Evolutionary conservation across 352 stramenopile species (phyloP).

Genomic region (Phytopythium delawarense): DNA sequence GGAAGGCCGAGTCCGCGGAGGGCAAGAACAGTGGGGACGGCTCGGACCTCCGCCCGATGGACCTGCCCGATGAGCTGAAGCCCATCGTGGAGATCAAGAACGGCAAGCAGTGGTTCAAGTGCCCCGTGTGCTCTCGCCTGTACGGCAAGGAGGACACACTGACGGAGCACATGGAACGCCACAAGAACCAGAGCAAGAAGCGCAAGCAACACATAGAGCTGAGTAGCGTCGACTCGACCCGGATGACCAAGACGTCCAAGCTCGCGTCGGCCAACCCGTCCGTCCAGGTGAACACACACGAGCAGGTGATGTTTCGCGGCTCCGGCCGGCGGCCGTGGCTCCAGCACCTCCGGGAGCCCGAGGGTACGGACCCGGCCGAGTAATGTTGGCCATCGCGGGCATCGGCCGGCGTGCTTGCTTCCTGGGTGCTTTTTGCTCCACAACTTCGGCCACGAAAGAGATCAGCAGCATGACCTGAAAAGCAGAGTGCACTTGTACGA

Average conservation of each 20-base stretch:
- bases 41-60: constrained; percentile 54
- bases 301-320: constrained; percentile 81
- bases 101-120: constrained; percentile 86
- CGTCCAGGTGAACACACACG: constrained; percentile 86
- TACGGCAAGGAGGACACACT: constrained; percentile 77
- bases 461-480: neutral
- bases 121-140: constrained; percentile 68
- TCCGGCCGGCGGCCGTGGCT: constrained; percentile 72
- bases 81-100: constrained; percentile 75
- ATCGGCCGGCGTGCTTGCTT: neutral
- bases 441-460: neutral
- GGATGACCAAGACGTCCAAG: constrained; percentile 70
- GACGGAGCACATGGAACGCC: constrained; percentile 73
- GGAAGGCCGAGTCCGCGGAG: constrained; percentile 32
- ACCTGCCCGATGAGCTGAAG: constrained; percentile 55
- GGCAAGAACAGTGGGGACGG: constrained; percentile 20
- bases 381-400: constrained; percentile 5
- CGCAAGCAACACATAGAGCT: constrained; percentile 84
- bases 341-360: constrained; percentile 54
- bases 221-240: constrained; percentile 74
- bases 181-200: constrained; percentile 86
- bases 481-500: neutral
- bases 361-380: constrained; percentile 11
- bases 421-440: neutral
- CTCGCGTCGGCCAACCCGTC: constrained; percentile 83